These are phyloP conservation scores for Sporormia fimetaria DNA, from an alignment of 495 filamentous ascomycete genomes.

Conservation along the genomic window DNA sequence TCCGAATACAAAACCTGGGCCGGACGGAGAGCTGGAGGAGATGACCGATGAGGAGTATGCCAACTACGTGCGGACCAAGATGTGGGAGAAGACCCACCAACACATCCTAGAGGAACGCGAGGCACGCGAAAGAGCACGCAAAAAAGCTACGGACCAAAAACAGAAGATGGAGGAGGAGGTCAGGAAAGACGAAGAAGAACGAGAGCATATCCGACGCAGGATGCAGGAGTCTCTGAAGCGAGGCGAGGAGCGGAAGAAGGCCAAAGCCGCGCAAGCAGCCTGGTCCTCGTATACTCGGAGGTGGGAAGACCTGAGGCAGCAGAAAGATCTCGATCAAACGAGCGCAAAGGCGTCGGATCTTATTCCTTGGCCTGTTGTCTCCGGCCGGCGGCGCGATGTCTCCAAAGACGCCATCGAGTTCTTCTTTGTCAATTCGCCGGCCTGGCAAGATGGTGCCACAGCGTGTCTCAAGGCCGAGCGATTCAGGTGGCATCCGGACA, in stretches of 20 bases:
- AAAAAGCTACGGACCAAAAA: conserved; percentile 34
- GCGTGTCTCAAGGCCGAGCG: conserved; percentile 69
- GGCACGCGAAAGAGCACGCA: conserved; percentile 41
- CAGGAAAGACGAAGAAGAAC: conserved; percentile 28
- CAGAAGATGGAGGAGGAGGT: conserved; percentile 28
- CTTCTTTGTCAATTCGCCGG: conserved; percentile 49
- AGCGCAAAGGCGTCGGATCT: conserved; percentile 1
- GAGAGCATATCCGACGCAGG: conserved; percentile 12
- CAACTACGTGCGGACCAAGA: conserved; percentile 65
- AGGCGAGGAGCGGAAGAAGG: conserved; percentile 38
- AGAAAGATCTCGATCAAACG: conserved; percentile 44
- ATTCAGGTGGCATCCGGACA: conserved; percentile 95
- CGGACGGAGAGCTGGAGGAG: conserved; percentile 55
- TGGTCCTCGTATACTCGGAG: too few species aligned
- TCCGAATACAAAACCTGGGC: conserved; percentile 34
- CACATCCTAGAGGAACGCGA: conserved; percentile 55
- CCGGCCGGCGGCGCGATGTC: conserved; percentile 50
- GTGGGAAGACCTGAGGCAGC: conserved; percentile 49
- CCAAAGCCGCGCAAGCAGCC: conserved; percentile 39
- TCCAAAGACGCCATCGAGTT: conserved; percentile 47
- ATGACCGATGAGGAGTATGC: conserved; percentile 92
- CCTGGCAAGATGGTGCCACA: conserved; percentile 17
- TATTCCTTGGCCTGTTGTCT: conserved; percentile 71
- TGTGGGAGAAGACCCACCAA: conserved; percentile 83
- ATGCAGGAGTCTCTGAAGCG: conserved; percentile 45